Evolutionary conservation across 1,139 yeast species (phyloP), one percentile per base, ranked within the genome.

Genomic region (Magnusiomyces clavatus): DNA sequence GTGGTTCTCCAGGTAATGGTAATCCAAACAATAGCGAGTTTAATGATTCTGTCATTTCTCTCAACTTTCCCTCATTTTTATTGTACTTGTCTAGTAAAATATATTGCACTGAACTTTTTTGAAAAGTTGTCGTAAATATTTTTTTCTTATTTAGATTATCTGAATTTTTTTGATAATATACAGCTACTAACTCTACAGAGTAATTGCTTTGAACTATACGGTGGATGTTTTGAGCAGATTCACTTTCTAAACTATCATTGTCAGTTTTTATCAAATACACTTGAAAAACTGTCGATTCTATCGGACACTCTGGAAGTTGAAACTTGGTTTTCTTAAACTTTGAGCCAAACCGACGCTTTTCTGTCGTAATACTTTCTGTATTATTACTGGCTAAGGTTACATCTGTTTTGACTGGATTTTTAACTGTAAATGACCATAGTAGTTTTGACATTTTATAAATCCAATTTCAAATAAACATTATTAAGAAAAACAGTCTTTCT

Each of bases 351-450:
- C 29, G 29, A 19, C 44, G 20, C 29, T 19, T 14, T 42, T 14
- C 16, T 14, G 29, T 42, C 19, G 44, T 42, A n/a, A 3, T 39
- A 34, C 34, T 37, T 37, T 37, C 10, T 37, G 10, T 6, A n/a
- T 13, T 12, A 6, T 13, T n/a, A 6, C 4, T 11, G 24, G 46
- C 10, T 24, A 19, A 31, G 12, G 4, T 14, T 17, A 12, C 12
- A 20, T n/a, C 34, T 13, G 5, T 2, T 20, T 41, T 31, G 20
- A 41, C 34, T 10, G 48, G 48, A 20, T 36, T 45, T 20, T 37
- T 14, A 17, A 45, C 48, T 19, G 48, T 36, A 20, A 45, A 45
- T 11, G 42, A 17, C 48, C 48, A 45, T 37, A 45, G 19, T 6
- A 45, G 17, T 24, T 20, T 45, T 17, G 36, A 4, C 42, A 36